A percentile compares a stretch with the other conserved stretches of the same genome.
These are phyloP conservation scores for Tanozyma kutaoensis DNA, from an alignment of 805 yeast species.

Conservation along the genomic window DNA sequence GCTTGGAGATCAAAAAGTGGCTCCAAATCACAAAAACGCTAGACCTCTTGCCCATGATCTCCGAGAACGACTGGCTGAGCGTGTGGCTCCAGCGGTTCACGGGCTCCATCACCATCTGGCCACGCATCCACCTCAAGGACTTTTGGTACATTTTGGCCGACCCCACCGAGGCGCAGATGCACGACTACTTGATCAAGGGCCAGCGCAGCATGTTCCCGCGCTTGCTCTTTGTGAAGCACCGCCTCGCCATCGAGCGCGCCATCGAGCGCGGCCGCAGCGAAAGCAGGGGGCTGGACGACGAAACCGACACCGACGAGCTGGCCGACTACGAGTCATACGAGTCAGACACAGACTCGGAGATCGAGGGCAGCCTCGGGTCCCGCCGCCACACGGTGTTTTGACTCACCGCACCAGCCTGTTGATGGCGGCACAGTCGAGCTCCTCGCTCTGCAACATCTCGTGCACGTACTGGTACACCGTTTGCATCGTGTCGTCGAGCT, in stretches of 20 bases:
- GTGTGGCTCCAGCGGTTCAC: slow-evolving; percentile 63
- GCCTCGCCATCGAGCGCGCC: slow-evolving; percentile 51
- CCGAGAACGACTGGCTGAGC: slow-evolving; percentile 73
- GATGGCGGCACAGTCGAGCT: no score
- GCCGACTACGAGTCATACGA: no score
- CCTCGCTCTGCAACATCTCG: no score
- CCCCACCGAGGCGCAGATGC: slow-evolving; percentile 48
- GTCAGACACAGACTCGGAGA: no score
- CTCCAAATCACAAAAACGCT: slow-evolving; percentile 49
- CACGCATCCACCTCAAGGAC: slow-evolving; percentile 45
- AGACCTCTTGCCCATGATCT: slow-evolving; percentile 52
- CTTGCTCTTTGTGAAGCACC: slow-evolving; percentile 48
- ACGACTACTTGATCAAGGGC: slow-evolving; percentile 44
- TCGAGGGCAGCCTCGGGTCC: no score
- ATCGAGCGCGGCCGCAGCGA: slow-evolving; percentile 36
- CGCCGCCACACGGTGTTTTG: no score
- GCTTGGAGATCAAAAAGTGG: slow-evolving; percentile 71
- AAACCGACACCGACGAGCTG: no score
- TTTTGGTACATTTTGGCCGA: slow-evolving; percentile 54
- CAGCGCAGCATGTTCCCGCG: slow-evolving; percentile 57
- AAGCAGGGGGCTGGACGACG: no score
- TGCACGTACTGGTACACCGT: no score
- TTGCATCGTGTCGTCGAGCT: no score
- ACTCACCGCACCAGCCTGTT: no score
- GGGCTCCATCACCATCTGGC: slow-evolving; percentile 71